Evolutionary conservation across 1,284 basidiomycete genomes (phyloP).

Genomic region (Sporisorium scitamineum): DNA sequence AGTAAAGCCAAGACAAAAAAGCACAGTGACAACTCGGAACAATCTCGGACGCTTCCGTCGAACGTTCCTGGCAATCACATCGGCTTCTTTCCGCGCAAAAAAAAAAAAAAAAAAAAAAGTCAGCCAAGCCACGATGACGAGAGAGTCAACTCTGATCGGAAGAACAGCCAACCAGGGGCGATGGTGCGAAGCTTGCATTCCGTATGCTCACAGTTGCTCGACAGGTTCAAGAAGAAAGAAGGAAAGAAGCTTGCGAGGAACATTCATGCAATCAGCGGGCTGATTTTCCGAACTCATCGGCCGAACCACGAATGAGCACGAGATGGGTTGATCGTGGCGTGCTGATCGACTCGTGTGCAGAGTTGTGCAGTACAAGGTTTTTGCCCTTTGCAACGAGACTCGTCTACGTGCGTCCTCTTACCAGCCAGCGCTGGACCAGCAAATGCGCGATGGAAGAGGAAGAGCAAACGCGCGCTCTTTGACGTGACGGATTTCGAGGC

Average conservation of each 20-base stretch:
- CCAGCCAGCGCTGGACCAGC: background rate
- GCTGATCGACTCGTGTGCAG: background rate
- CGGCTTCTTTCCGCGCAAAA: background rate
- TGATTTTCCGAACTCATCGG: background rate
- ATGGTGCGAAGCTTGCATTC: background rate
- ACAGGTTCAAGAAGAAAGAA: background rate
- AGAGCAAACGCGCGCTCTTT: background rate
- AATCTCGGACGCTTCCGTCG: slow-evolving; percentile 35
- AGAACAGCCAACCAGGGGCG: background rate
- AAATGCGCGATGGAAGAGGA: background rate
- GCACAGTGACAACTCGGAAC: slow-evolving; percentile 8
- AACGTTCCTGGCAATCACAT: slow-evolving; percentile 1
- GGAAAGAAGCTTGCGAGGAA: slow-evolving; percentile 1
- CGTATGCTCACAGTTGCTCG: background rate
- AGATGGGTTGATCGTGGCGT: background rate
- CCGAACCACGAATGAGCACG: background rate
- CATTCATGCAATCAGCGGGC: background rate
- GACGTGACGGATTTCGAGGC: slow-evolving; percentile 1
- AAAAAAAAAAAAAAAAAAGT: no score
- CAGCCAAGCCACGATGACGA: background rate
- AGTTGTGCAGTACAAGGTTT: background rate
- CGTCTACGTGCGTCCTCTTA: background rate
- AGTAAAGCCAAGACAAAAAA: slow-evolving; percentile 5
- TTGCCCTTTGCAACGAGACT: background rate
- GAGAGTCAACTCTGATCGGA: background rate